Conservation (phyloP, 2,329 filamentous ascomycete species). For the Hortaea werneckii region DNA sequence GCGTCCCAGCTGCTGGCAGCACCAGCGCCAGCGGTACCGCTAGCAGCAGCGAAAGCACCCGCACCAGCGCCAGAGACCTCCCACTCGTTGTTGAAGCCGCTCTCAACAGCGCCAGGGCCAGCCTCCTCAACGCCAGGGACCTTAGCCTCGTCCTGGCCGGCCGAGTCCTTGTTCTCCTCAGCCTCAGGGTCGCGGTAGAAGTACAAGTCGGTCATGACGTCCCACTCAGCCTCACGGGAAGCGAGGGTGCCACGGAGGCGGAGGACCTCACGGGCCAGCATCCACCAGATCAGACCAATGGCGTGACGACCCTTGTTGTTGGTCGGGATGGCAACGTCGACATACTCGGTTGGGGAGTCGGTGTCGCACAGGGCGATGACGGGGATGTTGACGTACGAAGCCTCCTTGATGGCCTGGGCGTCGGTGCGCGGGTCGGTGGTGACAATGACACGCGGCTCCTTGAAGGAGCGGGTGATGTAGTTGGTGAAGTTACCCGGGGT, state of each 20-base stretch:
- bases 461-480: constrained; percentile 99
- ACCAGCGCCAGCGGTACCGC: constrained; percentile 45
- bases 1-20: constrained; percentile 56
- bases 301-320: constrained; percentile 99
- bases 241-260: constrained; percentile 94
- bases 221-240: constrained; percentile 94
- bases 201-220: constrained; percentile 99
- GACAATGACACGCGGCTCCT: constrained; percentile 98
- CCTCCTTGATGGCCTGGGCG: constrained; percentile 99
- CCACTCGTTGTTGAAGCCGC: constrained; percentile 77
- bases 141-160: constrained; percentile 76
- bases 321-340: constrained; percentile 98
- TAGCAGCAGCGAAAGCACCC: constrained; percentile 54
- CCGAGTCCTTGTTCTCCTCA: constrained; percentile 93
- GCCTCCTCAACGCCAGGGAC: constrained; percentile 74
- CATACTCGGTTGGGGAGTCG: constrained; percentile 98
- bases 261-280: constrained; percentile 98
- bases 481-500: constrained; percentile 99
- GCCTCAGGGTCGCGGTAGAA: constrained; percentile 99
- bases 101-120: constrained; percentile 66
- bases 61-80: constrained; percentile 60
- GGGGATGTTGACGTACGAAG: constrained; percentile 99
- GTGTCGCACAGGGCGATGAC: constrained; percentile 99
- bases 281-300: constrained; percentile 98
- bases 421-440: constrained; percentile 99